These are phyloP conservation scores for Irineochytrium annulatum DNA, from an alignment of 192 early-diverging fungal genomes.

Conservation along the genomic window DNA sequence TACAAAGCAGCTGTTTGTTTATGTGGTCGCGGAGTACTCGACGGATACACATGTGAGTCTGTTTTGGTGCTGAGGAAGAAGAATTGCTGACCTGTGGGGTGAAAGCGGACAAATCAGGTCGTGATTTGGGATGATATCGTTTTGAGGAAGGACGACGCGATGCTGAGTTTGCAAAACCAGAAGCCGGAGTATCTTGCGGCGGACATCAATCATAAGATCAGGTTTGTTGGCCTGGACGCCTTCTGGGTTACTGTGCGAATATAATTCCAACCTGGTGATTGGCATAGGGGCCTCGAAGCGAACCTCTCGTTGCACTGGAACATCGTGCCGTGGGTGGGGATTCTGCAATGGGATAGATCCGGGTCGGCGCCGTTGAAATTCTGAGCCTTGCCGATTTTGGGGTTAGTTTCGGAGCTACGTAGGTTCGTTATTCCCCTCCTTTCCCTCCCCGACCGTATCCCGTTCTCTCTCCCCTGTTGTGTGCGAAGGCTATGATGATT, in stretches of 20 bases:
- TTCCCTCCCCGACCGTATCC: too few species aligned
- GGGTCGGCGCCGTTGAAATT: conserved; percentile 24
- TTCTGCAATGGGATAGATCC: conserved; percentile 41
- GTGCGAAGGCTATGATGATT: too few species aligned
- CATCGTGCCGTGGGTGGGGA: conserved; percentile 72
- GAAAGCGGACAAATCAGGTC: conserved; percentile 69
- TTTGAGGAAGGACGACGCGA: conserved; percentile 58
- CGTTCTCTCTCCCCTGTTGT: too few species aligned
- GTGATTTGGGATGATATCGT: conserved; percentile 84
- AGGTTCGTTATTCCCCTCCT: too few species aligned
- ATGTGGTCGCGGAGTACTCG: conserved; percentile 70
- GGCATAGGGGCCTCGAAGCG: conserved; percentile 53
- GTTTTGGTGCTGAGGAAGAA: background rate
- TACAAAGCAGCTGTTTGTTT: conserved; percentile 83
- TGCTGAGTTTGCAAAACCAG: conserved; percentile 51
- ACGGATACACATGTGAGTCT: conserved; percentile 60
- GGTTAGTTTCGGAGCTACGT: too few species aligned
- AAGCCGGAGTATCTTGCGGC: conserved; percentile 66
- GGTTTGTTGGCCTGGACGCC: conserved; percentile 39
- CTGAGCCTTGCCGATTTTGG: too few species aligned
- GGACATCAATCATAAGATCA: conserved; percentile 65
- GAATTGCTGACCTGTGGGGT: too few species aligned
- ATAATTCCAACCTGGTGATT: background rate
- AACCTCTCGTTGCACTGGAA: conserved; percentile 79
- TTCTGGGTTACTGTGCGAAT: background rate